Evolutionary conservation across 805 yeast species (phyloP), one percentile per base, ranked within the genome.

Genomic region (Metschnikowia orientalis): DNA sequence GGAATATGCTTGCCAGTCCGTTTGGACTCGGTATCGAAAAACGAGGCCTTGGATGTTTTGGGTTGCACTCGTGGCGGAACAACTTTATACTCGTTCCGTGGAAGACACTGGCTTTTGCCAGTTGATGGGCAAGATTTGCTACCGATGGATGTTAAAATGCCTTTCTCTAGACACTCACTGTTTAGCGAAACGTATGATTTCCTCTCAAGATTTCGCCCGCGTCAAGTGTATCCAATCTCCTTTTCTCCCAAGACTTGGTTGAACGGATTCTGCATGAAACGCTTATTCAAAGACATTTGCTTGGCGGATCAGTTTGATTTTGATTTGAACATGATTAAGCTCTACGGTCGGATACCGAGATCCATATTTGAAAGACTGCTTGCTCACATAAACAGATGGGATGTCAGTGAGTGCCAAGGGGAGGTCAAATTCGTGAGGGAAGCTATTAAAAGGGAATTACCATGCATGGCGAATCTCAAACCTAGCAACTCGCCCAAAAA

Each of bases 131-230:
- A 41, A 2, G 53, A 51, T 13, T 41, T 64, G 3, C 48, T 70
- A 6, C 67, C 69, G 1, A 46, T 44, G n/a, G 61, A 57, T 8
- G 37, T 71, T 2, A 52, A 52, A 28, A 54, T 66, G 10, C 45
- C 67, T 6, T 72, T 63, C 42, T 68, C 75, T 4, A 47, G 76
- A 26, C 77, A 72, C 38, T 68, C 75, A 1, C 67, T 75, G 2
- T 72, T 58, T 36, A 30, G 56, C 6, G 77, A 72, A 41, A 50
- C 59, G 10, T 38, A 51, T 11, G 34, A 54, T 7, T 59, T 72
- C 8, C 45, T 71, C 1, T 39, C 50, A 4, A 24, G 51, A 19
- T 63, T 72, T 32, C 48, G 38, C 7, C 72, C 73, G 0, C 43
- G 34, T 8, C 67, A 67, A 29, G 71, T 71, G 0, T 68, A 56